Conservation (phyloP, 2,329 filamentous ascomycete genomes). For the Pleurostoma richardsiae region DNA sequence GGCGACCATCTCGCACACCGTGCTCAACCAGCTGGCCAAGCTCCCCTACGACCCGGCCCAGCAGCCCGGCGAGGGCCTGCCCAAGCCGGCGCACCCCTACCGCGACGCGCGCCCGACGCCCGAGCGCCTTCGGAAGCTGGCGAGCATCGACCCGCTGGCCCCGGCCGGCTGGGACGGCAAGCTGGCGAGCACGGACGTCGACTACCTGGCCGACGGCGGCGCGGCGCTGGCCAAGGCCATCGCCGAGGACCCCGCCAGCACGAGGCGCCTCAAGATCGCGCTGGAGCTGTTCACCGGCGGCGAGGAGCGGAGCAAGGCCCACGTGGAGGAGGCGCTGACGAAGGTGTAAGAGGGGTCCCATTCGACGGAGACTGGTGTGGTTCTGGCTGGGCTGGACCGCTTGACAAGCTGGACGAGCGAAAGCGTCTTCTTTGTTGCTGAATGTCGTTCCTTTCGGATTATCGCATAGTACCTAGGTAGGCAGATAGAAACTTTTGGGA, state of each 20-base stretch:
- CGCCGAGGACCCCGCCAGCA: constrained; percentile 28
- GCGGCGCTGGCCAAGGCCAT: constrained; percentile 35
- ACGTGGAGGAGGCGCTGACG: constrained; percentile 20
- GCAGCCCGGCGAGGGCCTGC: constrained; percentile 29
- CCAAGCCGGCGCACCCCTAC: constrained; percentile 35
- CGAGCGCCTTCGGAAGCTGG: constrained; percentile 26
- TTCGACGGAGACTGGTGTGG: too few relatives aligned
- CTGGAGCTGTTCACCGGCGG: constrained; percentile 31
- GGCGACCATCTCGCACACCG: constrained; percentile 34
- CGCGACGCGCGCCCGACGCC: constrained; percentile 24
- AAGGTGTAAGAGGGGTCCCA: neutral
- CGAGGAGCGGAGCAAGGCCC: constrained; percentile 20
- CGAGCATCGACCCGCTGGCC: constrained; percentile 31
- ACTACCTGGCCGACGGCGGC: constrained; percentile 41
- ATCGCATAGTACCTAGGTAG: too few relatives aligned
- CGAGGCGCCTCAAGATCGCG: constrained; percentile 29
- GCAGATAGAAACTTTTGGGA: too few relatives aligned
- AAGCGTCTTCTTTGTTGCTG: too few relatives aligned
- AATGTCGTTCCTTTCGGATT: too few relatives aligned
- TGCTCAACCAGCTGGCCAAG: constrained; percentile 30
- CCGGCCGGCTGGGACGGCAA: constrained; percentile 30
- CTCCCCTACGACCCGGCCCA: constrained; percentile 27
- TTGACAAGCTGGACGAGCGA: too few relatives aligned
- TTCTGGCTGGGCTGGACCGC: too few relatives aligned
- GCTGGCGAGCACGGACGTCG: constrained; percentile 30